Evolutionary conservation across 2,329 filamentous ascomycete species (phyloP).

Genomic region (Didymella arachidicola): DNA sequence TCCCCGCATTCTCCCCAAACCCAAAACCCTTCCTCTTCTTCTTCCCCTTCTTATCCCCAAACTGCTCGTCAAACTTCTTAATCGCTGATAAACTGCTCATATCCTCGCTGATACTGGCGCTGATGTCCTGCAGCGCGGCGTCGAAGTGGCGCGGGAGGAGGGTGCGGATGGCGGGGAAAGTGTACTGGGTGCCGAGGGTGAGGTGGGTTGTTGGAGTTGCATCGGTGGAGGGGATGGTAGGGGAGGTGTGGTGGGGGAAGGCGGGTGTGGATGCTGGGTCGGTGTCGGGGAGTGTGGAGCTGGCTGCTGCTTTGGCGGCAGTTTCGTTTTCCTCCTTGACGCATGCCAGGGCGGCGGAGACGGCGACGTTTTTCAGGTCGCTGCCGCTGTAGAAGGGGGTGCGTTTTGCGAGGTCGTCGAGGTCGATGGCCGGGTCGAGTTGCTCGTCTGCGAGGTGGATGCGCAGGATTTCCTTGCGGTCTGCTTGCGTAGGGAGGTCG

Average conservation of each 20-base stretch:
- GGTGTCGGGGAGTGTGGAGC: constrained; percentile 16
- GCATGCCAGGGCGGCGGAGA: constrained; percentile 79
- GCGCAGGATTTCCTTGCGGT: constrained; percentile 72
- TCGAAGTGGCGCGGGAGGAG: constrained; percentile 79
- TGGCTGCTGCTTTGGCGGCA: constrained; percentile 39
- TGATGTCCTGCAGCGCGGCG: constrained; percentile 84
- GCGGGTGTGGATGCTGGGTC: constrained; percentile 1
- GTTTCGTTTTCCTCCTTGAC: constrained; percentile 74
- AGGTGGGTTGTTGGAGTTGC: constrained; percentile 36
- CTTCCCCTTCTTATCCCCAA: constrained; percentile 78
- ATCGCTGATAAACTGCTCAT: constrained; percentile 88
- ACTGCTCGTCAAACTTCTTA: constrained; percentile 94
- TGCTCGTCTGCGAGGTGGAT: constrained; percentile 75
- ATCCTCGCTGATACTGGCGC: constrained; percentile 90
- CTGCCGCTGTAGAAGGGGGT: constrained; percentile 84
- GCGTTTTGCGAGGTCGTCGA: constrained; percentile 68
- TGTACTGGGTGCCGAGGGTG: constrained; percentile 53
- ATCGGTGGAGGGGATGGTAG: constrained; percentile 12
- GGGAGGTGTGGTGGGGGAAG: constrained; percentile 1
- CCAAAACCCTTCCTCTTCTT: constrained; percentile 67
- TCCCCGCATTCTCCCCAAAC: constrained; percentile 52
- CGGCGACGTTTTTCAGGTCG: constrained; percentile 82
- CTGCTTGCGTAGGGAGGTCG: constrained; percentile 72
- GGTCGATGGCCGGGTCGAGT: constrained; percentile 67
- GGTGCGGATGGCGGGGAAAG: constrained; percentile 73